A percentile compares a stretch with the other conserved stretches of the same genome.
Conservation (phyloP, 2,329 filamentous ascomycete genomes). For the Pseudocercospora crystallina region DNA sequence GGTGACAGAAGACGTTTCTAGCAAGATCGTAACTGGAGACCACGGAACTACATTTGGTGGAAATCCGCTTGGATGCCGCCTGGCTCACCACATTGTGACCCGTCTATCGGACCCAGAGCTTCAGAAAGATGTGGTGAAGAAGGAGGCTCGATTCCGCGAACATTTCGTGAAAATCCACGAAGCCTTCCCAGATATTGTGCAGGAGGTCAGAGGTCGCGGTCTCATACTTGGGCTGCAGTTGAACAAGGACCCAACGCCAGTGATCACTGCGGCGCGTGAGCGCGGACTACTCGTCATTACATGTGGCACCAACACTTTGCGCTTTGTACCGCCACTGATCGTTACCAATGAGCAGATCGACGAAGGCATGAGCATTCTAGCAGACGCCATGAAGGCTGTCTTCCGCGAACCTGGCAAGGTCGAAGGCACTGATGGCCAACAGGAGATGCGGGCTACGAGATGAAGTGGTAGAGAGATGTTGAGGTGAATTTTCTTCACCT, state of each 20-base stretch:
- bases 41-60: conserved; percentile 94
- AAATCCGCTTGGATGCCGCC: conserved; percentile 79
- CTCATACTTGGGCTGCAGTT: conserved; percentile 87
- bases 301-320: conserved; percentile 84
- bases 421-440: conserved; percentile 43
- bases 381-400: conserved; percentile 62
- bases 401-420: conserved; percentile 43
- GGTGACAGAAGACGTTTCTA: conserved; percentile 64
- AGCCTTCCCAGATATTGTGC: conserved; percentile 69
- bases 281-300: conserved; percentile 87
- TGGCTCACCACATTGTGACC: conserved; percentile 82
- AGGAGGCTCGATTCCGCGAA: conserved; percentile 60
- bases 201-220: conserved; percentile 78
- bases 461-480: background rate
- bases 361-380: conserved; percentile 72
- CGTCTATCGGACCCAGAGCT: conserved; percentile 71
- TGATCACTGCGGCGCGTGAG: conserved; percentile 84
- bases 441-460: conserved; percentile 40
- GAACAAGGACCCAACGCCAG: conserved; percentile 65
- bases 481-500: too few relatives aligned
- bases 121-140: conserved; percentile 67
- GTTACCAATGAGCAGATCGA: conserved; percentile 80
- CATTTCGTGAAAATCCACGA: conserved; percentile 58
- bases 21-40: conserved; percentile 72
- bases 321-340: conserved; percentile 85